Evolutionary conservation across 306 rosid species (phyloP), one percentile per base, ranked within the genome.

Genomic region (Prinsepia uniflora): DNA sequence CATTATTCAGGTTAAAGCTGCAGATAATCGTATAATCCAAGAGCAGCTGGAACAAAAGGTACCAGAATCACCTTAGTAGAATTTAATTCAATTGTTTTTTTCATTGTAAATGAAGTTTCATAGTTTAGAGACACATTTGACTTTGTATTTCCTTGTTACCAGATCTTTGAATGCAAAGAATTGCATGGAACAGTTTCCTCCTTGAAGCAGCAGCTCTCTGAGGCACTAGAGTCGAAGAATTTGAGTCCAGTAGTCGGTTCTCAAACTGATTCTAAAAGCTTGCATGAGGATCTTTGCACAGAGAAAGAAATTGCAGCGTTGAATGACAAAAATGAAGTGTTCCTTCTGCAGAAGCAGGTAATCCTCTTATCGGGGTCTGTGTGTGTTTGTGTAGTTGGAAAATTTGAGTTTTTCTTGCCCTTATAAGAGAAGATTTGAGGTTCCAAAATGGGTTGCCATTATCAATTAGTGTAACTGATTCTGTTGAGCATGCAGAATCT

Each of bases 11-110:
- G 97, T 95, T 73, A 95, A 87, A 87, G 76, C 75, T 73, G 99
- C 99, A 63, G 99, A 95, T 81, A 95, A 95, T 67, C 96, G 92
- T 59, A 76, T 95, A 73, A 87, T 95, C 81, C 96, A 91, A 78
- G 99, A 95, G 75, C 97, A 95, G 80, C 96, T 95, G 75, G 82
- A 72, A 76, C 90, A 89, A 75, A 95, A 89, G 96, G 99, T 91
- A 77, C 36, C 39, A 55, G 67, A 68, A 63, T 67, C 66, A 65
- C 73, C 65, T 24, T 54, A 9, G 49, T 20, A 46, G 54, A 71
- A 75, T 68, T 19, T 39, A 8, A 60, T 68, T 19, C 39, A 8
- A 60, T 42, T 56, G 55, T 14, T 68, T 20, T 6, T 62, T 43
- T 70, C 48, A 58, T 69, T 74, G 66, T 22, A 39, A 47, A 9